Base-by-base conservation (phyloP, 2,329 filamentous ascomycete species). In the Septoria linicola region DNA sequence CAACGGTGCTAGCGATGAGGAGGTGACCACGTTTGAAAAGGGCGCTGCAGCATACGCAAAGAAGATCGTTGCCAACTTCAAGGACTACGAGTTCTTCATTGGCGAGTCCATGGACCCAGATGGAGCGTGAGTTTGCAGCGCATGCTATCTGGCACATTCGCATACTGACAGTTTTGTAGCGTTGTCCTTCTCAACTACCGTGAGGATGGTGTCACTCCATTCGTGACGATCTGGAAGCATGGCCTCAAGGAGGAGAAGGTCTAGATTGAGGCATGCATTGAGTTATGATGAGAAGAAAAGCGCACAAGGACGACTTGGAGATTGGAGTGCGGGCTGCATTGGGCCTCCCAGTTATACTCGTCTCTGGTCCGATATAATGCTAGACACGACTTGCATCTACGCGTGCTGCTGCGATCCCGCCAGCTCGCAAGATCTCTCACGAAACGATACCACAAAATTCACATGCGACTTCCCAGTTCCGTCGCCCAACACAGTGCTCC, bases 121-220 rank as follows among this genome's bases (percentile, higher is more conserved):
- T 68, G 91, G 87, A 79, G 95, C 96, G 93, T 93, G 78, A 68
- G 87, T 81, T n/a, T 7, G 14, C 6, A 23, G 2, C 23, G 16
- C 13, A 30, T 36, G 32, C 20, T 8, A 14, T 5, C 2, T 4
- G 14, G 14, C 23, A 4, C 13, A 17, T 2, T 2, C 11, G 16
- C 8, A 30, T 49, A 43, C 51, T 43, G 20, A 59, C 36, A 39
- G n/a, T 3, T 4, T 13, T 14, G 3, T 23, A 91, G 88, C 84
- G 80, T 96, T 66, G 80, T 91, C 61, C 88, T 96, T 63, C 87
- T 96, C 71, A 95, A 96, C 82, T 99, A 96, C 83, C 92, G 93
- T 67, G 91, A 96, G 73, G 93, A 97, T 67, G 93, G 93, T 73
- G 73, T 86, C 63, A 97, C 92, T 49, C 93, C 93, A 55, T 99